Evolutionary conservation across 495 filamentous ascomycete species (phyloP).

Genomic region (Durotheca rogersii): DNA sequence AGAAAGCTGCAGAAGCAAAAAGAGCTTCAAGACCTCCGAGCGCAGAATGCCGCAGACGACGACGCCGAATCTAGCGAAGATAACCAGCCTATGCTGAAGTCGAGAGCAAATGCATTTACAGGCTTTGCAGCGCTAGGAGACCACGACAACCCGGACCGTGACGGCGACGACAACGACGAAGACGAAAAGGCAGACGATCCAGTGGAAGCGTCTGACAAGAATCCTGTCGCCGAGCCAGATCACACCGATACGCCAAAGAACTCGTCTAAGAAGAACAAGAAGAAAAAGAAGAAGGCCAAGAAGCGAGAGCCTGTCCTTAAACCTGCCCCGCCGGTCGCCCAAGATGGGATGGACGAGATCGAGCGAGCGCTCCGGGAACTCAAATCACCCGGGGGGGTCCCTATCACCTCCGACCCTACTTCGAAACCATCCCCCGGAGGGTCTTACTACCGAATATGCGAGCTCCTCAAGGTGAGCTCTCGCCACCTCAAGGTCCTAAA

Average conservation of each 20-base stretch:
- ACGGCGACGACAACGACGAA: conserved; percentile 48
- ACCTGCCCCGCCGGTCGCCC: conserved; percentile 18
- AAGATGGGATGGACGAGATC: conserved; percentile 69
- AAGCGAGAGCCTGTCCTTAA: conserved; percentile 28
- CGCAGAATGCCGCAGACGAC: conserved; percentile 26
- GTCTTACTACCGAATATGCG: conserved; percentile 43
- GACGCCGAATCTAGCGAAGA: conserved; percentile 49
- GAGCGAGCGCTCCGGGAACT: conserved; percentile 75
- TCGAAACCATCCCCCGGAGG: conserved; percentile 13
- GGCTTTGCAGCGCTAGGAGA: conserved; percentile 51
- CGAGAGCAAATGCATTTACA: conserved; percentile 48
- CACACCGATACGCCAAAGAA: conserved; percentile 44
- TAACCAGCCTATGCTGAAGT: conserved; percentile 40
- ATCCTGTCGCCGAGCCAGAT: conserved; percentile 43
- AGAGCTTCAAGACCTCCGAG: conserved; percentile 46
- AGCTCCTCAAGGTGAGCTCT: conserved; percentile 73
- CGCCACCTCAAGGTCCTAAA: conserved; percentile 81
- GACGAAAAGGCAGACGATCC: conserved; percentile 39
- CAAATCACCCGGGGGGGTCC: too few species aligned
- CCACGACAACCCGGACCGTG: conserved; percentile 40
- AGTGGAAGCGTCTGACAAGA: too few species aligned
- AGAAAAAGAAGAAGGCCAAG: conserved; percentile 58
- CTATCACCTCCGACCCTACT: conserved; percentile 8
- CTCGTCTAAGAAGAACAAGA: conserved; percentile 60
- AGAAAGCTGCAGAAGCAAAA: conserved; percentile 75